Conservation (phyloP, 345 rosid genomes). For the Syzygium oleosum region DNA sequence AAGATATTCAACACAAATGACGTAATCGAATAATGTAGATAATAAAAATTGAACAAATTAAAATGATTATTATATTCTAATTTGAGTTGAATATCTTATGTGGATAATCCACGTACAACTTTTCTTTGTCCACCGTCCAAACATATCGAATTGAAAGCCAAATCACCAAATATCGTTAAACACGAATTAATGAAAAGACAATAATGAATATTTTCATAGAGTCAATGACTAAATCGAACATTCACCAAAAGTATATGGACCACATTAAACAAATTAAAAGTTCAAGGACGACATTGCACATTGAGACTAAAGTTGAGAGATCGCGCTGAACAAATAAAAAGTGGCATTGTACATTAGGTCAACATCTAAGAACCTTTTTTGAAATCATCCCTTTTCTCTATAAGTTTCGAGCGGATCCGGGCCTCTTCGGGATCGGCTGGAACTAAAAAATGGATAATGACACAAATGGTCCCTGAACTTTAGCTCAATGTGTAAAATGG, state of each 20-base stretch:
- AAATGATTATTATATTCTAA: background rate
- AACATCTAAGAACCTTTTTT: accelerated
- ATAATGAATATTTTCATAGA: background rate
- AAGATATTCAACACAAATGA: background rate
- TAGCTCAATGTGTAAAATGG: no score
- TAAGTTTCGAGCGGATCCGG: background rate
- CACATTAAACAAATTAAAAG: background rate
- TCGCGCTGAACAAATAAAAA: no score
- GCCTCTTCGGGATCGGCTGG: background rate
- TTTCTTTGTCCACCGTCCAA: background rate
- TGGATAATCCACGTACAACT: background rate
- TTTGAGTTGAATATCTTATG: background rate
- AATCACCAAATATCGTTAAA: background rate
- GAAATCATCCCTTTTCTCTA: background rate
- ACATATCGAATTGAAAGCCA: background rate
- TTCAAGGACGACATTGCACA: accelerated
- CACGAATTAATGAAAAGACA: background rate
- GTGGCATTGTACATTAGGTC: background rate
- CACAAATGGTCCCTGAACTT: no score
- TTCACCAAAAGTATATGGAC: background rate
- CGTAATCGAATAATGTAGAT: background rate
- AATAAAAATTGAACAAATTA: background rate
- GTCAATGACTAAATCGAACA: background rate
- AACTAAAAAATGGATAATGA: no score
- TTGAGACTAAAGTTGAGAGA: background rate